phyloP scores from a whole-genome alignment of 1,139 yeast species.

The Kazachstania sp. region DNA sequence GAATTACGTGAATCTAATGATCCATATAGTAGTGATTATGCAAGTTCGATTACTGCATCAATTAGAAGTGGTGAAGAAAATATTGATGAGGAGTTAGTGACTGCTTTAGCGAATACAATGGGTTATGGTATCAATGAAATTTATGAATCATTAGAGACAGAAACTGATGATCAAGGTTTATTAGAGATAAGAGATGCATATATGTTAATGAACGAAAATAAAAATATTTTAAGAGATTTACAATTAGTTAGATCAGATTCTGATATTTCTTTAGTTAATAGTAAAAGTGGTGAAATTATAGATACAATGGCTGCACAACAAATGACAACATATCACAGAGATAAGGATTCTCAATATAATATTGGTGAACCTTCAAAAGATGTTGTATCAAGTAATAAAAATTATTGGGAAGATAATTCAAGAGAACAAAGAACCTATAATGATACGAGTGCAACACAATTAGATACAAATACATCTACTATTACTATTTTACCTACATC shows the following conservation, averaged over 20 bases:
- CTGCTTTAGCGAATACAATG: slow-evolving; percentile 77
- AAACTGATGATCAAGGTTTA: slow-evolving; percentile 35
- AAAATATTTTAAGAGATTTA: slow-evolving; percentile 55
- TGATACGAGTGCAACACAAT: slow-evolving; percentile 5
- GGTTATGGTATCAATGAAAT: slow-evolving; percentile 89
- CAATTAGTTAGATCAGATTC: slow-evolving; percentile 36
- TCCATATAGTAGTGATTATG: slow-evolving; percentile 23
- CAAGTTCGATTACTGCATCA: background rate
- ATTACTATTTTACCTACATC: slow-evolving; percentile 91
- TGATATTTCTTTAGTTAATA: background rate
- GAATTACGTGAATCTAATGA: slow-evolving; percentile 36
- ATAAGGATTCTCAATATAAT: background rate
- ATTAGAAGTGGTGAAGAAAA: slow-evolving; percentile 3
- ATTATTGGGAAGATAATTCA: background rate
- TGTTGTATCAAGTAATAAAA: background rate
- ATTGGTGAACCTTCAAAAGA: background rate
- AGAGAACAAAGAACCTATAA: slow-evolving; percentile 24
- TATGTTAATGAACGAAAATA: slow-evolving; percentile 78
- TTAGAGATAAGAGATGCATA: slow-evolving; percentile 91
- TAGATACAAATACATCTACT: slow-evolving; percentile 38
- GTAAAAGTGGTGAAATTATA: slow-evolving; percentile 29
- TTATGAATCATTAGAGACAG: slow-evolving; percentile 53
- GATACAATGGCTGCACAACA: slow-evolving; percentile 23
- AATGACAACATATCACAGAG: slow-evolving; percentile 17
- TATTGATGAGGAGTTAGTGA: slow-evolving; percentile 72